Evolutionary conservation across 345 rosid species (phyloP), one percentile per base, ranked within the genome.

Genomic region (Moringa oleifera): DNA sequence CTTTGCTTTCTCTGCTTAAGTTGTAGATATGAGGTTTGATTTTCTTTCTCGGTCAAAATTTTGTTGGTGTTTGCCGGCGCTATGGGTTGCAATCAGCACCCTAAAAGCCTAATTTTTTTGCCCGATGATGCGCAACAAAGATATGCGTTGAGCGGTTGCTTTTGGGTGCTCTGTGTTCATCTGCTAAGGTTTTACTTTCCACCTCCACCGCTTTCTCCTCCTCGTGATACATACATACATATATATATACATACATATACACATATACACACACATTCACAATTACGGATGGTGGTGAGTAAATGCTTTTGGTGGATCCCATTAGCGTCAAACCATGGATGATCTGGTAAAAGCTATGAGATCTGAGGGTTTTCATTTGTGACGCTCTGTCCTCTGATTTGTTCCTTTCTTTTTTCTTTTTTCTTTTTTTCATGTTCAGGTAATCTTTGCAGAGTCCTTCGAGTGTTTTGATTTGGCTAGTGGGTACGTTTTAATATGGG

Each of bases 311-410:
- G 78, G 68, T 57, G 74, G 70, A 68, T 28, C 7, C 60, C 71
- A 16, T 61, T 59, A 60, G 74, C 72, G 2, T 13, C 7, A 62
- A 51, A 25, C 81, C 71, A 59, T 62, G 66, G 16, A 72, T 78
- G 85, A 76, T 76, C 64, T 62, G 56, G 63, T 17, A 53, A 64
- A 73, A 80, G 83, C 85, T 80, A 74, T 78, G 85, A 83, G 80
- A 76, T 83, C 80, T 74, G 81, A 80, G 81, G 80, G 85, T 68
- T 73, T 63, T 51, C 0, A n/a, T 54, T 64, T 65, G 37, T 51
- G 21, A 1, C 5, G 20, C 7, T 12, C 24, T 49, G 0, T 2
- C 25, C 18, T 4, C 16, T 57, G 4, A 1, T 25, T 57, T 31
- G 11, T 12, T 37, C 8, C 10, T 33, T 5, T 33, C 18, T 0